Base-by-base conservation (phyloP, 2,329 filamentous ascomycete genomes). In the Grosmannia clavigera region DNA sequence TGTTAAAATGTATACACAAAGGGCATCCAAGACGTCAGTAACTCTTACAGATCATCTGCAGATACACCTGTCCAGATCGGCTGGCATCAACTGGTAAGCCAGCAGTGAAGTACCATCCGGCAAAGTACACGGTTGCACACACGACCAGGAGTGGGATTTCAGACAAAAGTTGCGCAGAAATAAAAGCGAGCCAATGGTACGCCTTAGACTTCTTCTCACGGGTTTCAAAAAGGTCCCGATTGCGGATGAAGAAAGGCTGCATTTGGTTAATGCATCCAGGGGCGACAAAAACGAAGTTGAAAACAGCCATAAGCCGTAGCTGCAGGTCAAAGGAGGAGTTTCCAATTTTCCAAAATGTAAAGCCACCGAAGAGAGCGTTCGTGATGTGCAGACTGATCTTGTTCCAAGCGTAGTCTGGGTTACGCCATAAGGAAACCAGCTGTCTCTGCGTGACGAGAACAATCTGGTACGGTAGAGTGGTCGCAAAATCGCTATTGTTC, bases 391-490 rank as follows among this genome's bases (percentile, higher is more conserved):
- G 83, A 2, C 79, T 75, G 0, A 79, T 70, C 77, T 95, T 95
- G 66, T 88, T 85, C 75, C 92, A 94, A 71, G 95, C 91, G 75
- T 95, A 95, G 3, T 84, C 81, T 0, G 91, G 91, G 0, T 85
- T 91, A 62, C 91, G 87, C 90, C 91, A 95, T 78, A 92, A 94
- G 70, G 40, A 46, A 68, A 91, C 76, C 94, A 92, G 35, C 92
- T 87, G 68, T 16, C 91, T 88, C 64, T 80, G 71, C 27, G 83
- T 80, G 60, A 90, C 87, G 67, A 86, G 79, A 59, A 72, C 75
- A 50, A 92, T 74, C 71, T 96, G 91, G 7, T 76, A 68, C 52
- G 65, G 68, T 69, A 94, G 89, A 0, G 87, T 82, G 3, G 89
- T 88, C 4, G 91, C 90, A 63, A 95, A 95, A 70, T 89, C 62